phyloP scores from a whole-genome alignment of 805 yeast genomes.

The Lipomyces yamadae region DNA sequence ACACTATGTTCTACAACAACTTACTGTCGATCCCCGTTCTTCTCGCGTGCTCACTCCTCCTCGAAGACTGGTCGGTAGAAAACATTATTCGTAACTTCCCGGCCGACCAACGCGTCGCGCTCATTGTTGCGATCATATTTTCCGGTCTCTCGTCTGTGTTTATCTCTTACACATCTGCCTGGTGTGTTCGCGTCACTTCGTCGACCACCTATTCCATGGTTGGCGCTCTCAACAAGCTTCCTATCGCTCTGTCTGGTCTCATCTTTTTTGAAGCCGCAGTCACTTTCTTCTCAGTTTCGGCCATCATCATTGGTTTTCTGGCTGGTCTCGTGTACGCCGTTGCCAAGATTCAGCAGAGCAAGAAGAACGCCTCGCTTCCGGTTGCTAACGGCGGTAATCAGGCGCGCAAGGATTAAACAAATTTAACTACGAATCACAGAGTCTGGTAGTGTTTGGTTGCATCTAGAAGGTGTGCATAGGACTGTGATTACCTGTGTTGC shows the following conservation, averaged over 20 bases:
- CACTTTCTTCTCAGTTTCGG: slow-evolving; percentile 87
- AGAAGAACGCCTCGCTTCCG: slow-evolving; percentile 36
- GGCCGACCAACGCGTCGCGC: slow-evolving; percentile 64
- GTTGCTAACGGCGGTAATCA: slow-evolving; percentile 16
- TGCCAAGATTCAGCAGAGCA: slow-evolving; percentile 89
- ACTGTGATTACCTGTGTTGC: background rate
- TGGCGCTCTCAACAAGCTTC: slow-evolving; percentile 97
- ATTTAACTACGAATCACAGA: background rate
- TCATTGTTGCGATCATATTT: slow-evolving; percentile 80
- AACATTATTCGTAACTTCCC: slow-evolving; percentile 84
- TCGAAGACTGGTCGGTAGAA: slow-evolving; percentile 91
- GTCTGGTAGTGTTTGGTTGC: background rate
- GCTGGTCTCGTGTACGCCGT: slow-evolving; percentile 96
- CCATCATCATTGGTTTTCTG: slow-evolving; percentile 89
- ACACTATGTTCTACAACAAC: slow-evolving; percentile 94
- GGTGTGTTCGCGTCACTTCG: slow-evolving; percentile 99
- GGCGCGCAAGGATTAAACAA: slow-evolving; percentile 34
- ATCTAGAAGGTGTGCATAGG: background rate
- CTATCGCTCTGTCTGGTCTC: slow-evolving; percentile 94
- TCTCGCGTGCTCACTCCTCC: slow-evolving; percentile 68
- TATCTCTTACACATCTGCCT: slow-evolving; percentile 97
- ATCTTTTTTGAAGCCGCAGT: slow-evolving; percentile 93
- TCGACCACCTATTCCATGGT: slow-evolving; percentile 99
- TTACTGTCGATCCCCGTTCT: slow-evolving; percentile 90
- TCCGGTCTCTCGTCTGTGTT: slow-evolving; percentile 96